Evolutionary conservation across 2,329 filamentous ascomycete species (phyloP), one percentile per base, ranked within the genome.

Genomic region (Orbilia oligospora): DNA sequence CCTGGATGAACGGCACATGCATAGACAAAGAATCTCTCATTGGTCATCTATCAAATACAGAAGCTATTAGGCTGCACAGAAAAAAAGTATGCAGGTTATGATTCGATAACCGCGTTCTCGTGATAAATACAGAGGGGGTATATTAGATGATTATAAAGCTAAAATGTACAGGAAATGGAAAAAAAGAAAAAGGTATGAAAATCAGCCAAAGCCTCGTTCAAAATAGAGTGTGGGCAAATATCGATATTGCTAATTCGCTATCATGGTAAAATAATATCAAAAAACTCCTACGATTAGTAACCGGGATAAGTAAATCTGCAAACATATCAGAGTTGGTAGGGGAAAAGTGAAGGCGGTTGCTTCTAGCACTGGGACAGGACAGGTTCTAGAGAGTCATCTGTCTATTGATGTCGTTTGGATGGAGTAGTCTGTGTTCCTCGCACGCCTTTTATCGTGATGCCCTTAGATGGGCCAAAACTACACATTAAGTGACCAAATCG

Each of bases 241-340:
- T 58, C 30, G 30, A 20, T 41, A 16, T 41, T 41, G 38, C 38
- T 41, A 16, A 20, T 5, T 58, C 30, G 30, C 20, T 58, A 58
- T 36, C 24, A 36, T 41, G 12, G 16, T 41, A 3, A 46, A 36
- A 58, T 20, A 18, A 30, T 38, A 58, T 27, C 53, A 41, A 14
- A 58, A 38, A 58, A 58, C 53, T 58, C 53, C 53, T 38, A 30
- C 53, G 53, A n/a, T 58, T 58, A 18, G 30, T 36, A 41, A 38
- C 3, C 2, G 5, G 27, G 10, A 38, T 22, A 58, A 18, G 53
- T 38, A 22, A 36, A 30, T n/a, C 0, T 30, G 3, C 22, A 30
- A 30, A 30, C 5, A n/a, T 33, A 3, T 3, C 3, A 30, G 6
- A 30, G 3, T 30, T 46, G 9, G 18, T 41, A 46, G 4, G 1